Percentiles rank a stretch among this genome's conserved stretches.
These are phyloP conservation scores for Stropharia rugosoannulata DNA, from an alignment of 768 basidiomycete species.

Conservation along the genomic window DNA sequence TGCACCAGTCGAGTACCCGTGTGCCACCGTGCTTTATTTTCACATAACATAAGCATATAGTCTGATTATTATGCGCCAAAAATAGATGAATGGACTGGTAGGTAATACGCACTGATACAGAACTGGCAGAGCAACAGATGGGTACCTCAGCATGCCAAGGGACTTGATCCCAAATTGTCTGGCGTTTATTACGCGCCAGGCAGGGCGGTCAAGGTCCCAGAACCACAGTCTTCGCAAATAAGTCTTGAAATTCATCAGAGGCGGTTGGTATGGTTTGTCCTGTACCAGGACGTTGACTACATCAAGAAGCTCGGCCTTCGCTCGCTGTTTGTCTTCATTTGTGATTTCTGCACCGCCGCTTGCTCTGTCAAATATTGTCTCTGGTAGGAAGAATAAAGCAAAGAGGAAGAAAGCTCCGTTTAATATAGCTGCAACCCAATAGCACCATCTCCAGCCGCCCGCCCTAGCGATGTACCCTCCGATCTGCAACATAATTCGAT, in stretches of 20 bases:
- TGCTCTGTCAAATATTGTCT: conserved; percentile 37
- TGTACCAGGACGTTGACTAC: conserved; percentile 1
- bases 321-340: conserved; percentile 11
- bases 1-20: conserved; percentile 38
- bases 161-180: conserved; percentile 32
- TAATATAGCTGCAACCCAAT: conserved; percentile 39
- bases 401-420: conserved; percentile 34
- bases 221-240: conserved; percentile 30
- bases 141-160: conserved; percentile 39
- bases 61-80: too few species aligned
- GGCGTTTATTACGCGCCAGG: conserved; percentile 23
- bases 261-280: conserved; percentile 23
- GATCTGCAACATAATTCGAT: conserved; percentile 19
- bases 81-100: background rate
- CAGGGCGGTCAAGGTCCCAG: conserved; percentile 27
- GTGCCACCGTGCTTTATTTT: conserved; percentile 27
- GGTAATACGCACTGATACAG: conserved; percentile 27
- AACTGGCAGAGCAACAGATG: conserved; percentile 36
- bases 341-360: conserved; percentile 10
- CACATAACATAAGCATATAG: background rate
- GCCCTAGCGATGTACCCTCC: conserved; percentile 37
- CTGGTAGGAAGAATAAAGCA: conserved; percentile 38
- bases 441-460: conserved; percentile 43
- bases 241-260: conserved; percentile 20
- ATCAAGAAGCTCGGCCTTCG: too few species aligned